phyloP scores from a whole-genome alignment of 306 rosid genomes.

The Vachellia collinsii region DNA sequence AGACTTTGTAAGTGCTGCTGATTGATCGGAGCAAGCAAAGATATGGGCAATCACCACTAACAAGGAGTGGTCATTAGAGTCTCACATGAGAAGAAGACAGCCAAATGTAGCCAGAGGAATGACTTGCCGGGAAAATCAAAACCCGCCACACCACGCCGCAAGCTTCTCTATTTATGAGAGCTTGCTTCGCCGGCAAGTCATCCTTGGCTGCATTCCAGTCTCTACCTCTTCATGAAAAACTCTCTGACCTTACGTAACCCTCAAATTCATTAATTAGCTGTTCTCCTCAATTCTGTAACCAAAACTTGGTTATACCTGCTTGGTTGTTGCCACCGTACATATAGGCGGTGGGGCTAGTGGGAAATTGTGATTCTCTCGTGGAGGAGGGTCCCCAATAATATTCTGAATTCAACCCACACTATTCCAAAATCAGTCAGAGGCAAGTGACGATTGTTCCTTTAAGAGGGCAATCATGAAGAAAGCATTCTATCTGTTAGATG shows the following conservation, averaged over 20 bases:
- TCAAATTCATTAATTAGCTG: not conserved
- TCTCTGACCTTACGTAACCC: constrained; percentile 25
- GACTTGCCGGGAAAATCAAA: constrained; percentile 33
- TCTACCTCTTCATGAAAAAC: constrained; percentile 48
- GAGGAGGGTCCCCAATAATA: constrained; percentile 22
- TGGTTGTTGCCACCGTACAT: constrained; percentile 8
- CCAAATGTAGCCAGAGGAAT: constrained; percentile 40
- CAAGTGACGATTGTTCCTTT: constrained; percentile 20
- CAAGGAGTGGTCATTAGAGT: constrained; percentile 5
- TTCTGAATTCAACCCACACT: constrained; percentile 31
- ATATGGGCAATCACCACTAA: not conserved
- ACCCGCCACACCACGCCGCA: not conserved
- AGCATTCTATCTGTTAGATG: not conserved
- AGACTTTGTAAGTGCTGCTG: not conserved
- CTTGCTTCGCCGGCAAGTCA: constrained; percentile 45
- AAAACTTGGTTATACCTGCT: not conserved
- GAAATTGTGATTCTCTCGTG: constrained; percentile 24
- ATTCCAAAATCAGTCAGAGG: constrained; percentile 8
- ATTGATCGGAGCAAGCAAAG: not conserved
- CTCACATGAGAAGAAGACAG: constrained; percentile 42
- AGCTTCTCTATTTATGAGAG: not conserved
- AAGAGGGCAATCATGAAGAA: constrained; percentile 13
- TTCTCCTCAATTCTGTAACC: not conserved
- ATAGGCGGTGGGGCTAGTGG: constrained; percentile 18
- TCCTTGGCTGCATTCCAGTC: constrained; percentile 52